Percentiles rank a stretch among this genome's conserved stretches.
Evolutionary conservation across 345 rosid genomes (phyloP).

Genomic region (Eutrema yunnanense): DNA sequence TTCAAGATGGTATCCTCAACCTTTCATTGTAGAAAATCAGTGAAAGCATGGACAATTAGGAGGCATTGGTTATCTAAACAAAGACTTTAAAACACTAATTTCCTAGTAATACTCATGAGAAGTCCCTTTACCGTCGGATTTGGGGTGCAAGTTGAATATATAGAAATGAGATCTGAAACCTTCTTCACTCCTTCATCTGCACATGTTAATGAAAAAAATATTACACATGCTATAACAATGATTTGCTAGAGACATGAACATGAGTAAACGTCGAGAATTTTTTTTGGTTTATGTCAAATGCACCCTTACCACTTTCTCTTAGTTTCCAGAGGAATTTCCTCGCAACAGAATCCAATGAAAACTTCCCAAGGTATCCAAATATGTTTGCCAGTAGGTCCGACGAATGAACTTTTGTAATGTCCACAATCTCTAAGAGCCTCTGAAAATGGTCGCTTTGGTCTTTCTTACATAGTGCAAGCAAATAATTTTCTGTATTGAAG

Average conservation of each 20-base stretch:
- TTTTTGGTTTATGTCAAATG: not conserved
- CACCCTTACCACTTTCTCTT: constrained; percentile 43
- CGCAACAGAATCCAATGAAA: constrained; percentile 45
- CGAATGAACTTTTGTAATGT: constrained; percentile 50
- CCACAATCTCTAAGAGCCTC: constrained; percentile 50
- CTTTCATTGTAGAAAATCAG: constrained; percentile 34
- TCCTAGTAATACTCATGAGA: constrained; percentile 46
- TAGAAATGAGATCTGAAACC: constrained; percentile 52
- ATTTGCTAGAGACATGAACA: not conserved
- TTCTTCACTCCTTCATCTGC: constrained; percentile 48
- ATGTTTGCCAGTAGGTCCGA: constrained; percentile 30
- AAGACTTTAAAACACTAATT: constrained; percentile 22
- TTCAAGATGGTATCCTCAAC: constrained; percentile 52
- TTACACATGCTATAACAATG: not conserved
- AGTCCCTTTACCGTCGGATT: constrained; percentile 62
- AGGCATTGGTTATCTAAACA: not conserved
- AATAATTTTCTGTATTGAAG: constrained; percentile 51
- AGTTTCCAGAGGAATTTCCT: constrained; percentile 47
- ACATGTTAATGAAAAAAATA: not conserved
- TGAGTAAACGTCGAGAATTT: not conserved
- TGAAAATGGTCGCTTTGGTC: constrained; percentile 47
- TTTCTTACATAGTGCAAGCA: constrained; percentile 64
- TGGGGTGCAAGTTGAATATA: constrained; percentile 49
- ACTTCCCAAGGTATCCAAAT: constrained; percentile 63
- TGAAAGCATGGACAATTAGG: constrained; percentile 3